Conservation (phyloP, 2,329 filamentous ascomycete species). For the Chalaropsis ovoidea region DNA sequence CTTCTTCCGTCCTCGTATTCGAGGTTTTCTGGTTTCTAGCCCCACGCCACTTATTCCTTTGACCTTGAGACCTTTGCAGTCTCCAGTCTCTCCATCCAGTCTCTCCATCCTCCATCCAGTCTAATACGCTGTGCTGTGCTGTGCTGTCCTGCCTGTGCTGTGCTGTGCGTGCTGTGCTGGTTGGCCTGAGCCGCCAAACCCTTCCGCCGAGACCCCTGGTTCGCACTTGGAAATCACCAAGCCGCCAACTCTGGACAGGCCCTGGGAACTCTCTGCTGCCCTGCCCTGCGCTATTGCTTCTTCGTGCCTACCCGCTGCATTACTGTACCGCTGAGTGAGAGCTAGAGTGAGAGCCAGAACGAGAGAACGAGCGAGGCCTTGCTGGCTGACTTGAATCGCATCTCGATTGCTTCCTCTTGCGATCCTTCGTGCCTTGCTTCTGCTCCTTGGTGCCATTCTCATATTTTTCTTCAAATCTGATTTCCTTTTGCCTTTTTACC, state of each 20-base stretch:
- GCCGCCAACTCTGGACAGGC: too few relatives aligned
- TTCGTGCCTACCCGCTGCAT: neutral
- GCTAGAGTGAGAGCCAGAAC: too few relatives aligned
- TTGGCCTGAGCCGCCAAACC: neutral
- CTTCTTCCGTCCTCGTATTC: conserved; percentile 10
- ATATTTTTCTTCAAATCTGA: neutral
- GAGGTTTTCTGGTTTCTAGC: neutral
- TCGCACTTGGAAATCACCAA: neutral
- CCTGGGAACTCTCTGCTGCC: too few relatives aligned
- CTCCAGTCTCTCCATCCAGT: neutral
- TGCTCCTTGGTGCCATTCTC: neutral
- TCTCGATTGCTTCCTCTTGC: conserved; percentile 7
- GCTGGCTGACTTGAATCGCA: neutral
- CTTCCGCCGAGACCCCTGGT: neutral
- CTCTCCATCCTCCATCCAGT: neutral
- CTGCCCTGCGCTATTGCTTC: neutral
- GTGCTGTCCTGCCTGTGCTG: too few relatives aligned
- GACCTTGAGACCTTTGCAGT: neutral
- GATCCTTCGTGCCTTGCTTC: conserved; percentile 17
- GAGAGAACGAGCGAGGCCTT: neutral
- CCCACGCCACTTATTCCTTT: conserved; percentile 7
- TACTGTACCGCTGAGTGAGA: neutral
- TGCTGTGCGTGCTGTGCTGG: too few relatives aligned
- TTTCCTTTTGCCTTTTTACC: neutral
- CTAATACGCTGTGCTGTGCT: too few relatives aligned